These are phyloP conservation scores for Ganoderma lingzhi DNA, from an alignment of 1,284 basidiomycete genomes.

Conservation along the genomic window DNA sequence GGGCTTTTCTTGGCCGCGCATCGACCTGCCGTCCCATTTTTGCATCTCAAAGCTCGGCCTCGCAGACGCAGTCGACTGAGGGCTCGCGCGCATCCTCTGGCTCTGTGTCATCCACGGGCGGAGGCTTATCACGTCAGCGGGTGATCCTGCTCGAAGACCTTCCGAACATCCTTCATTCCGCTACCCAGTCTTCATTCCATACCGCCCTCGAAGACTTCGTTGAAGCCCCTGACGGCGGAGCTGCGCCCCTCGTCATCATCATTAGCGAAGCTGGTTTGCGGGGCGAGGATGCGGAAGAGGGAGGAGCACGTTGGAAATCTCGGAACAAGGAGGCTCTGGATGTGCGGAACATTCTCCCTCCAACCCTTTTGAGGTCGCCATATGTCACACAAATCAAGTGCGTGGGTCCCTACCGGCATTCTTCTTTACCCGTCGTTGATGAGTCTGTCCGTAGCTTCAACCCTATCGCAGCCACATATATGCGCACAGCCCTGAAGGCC, in stretches of 20 bases:
- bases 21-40: slow-evolving; percentile 71
- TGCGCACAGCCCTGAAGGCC: slow-evolving; percentile 80
- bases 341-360: slow-evolving; percentile 71
- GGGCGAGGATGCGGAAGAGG: slow-evolving; percentile 70
- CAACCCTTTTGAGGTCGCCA: slow-evolving; percentile 64
- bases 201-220: slow-evolving; percentile 69
- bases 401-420: slow-evolving; percentile 32
- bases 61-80: slow-evolving; percentile 15
- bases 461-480: slow-evolving; percentile 87
- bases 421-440: background rate
- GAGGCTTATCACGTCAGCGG: slow-evolving; percentile 46
- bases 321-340: slow-evolving; percentile 69
- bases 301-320: slow-evolving; percentile 51
- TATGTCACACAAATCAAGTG: slow-evolving; percentile 82
- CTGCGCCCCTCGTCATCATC: slow-evolving; percentile 82
- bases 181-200: slow-evolving; percentile 83
- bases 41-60: slow-evolving; percentile 25
- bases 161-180: slow-evolving; percentile 85
- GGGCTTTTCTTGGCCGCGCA: slow-evolving; percentile 80
- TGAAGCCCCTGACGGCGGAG: slow-evolving; percentile 42
- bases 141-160: slow-evolving; percentile 92
- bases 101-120: slow-evolving; percentile 12
- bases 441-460: slow-evolving; percentile 63
- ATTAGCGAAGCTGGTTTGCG: slow-evolving; percentile 85
- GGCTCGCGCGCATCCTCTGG: slow-evolving; percentile 28